A percentile compares a stretch with the other conserved stretches of the same genome.
These are phyloP conservation scores for Trichosporon asahii DNA, from an alignment of 1,284 basidiomycete genomes.

Conservation along the genomic window DNA sequence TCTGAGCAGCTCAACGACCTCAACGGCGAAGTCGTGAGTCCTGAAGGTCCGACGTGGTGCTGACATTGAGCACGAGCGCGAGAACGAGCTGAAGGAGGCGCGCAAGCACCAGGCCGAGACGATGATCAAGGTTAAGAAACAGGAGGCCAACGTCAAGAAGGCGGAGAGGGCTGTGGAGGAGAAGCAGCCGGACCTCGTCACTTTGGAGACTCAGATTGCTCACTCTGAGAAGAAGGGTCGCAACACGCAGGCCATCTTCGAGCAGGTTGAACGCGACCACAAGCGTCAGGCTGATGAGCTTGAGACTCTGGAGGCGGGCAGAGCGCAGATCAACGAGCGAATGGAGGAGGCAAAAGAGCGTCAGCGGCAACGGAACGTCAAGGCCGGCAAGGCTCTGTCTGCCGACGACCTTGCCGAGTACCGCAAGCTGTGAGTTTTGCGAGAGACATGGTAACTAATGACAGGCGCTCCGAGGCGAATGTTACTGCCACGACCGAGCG, in stretches of 20 bases:
- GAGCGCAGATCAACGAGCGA: conserved; percentile 64
- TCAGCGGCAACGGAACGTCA: conserved; percentile 67
- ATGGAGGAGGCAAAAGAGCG: conserved; percentile 77
- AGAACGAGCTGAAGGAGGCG: conserved; percentile 70
- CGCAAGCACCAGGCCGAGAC: conserved; percentile 76
- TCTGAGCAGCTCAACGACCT: conserved; percentile 67
- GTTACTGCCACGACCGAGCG: conserved; percentile 80
- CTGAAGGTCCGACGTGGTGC: neutral
- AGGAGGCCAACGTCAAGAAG: conserved; percentile 73
- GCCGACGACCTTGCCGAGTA: conserved; percentile 86
- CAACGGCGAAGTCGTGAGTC: conserved; percentile 61
- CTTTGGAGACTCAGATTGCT: conserved; percentile 78
- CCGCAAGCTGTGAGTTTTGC: conserved; percentile 67
- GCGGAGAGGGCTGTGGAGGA: conserved; percentile 78
- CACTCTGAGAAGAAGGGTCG: conserved; percentile 75
- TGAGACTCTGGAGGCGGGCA: conserved; percentile 61
- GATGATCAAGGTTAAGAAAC: conserved; percentile 66
- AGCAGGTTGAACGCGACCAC: conserved; percentile 67
- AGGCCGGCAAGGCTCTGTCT: conserved; percentile 69
- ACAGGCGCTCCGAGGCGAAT: conserved; percentile 57
- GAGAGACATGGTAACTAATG: neutral
- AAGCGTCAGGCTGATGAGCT: conserved; percentile 65
- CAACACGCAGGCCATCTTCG: conserved; percentile 64
- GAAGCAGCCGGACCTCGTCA: conserved; percentile 78
- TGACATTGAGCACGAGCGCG: conserved; percentile 49